Evolutionary conservation across 345 rosid species (phyloP).

Genomic region (Clarkia xantiana): DNA sequence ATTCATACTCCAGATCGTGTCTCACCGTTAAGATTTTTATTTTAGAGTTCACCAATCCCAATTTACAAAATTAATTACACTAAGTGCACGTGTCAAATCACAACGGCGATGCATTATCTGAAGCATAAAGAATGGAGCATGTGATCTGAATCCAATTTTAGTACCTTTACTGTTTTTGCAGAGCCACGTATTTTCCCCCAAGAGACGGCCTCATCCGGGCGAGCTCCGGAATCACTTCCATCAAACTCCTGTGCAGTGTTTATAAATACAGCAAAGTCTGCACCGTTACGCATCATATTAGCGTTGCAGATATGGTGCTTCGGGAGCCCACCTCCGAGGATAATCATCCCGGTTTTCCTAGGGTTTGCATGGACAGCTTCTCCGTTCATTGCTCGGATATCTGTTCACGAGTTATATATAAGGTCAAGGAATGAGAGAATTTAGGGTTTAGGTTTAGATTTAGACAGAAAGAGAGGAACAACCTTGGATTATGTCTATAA

Average conservation of each 20-base stretch:
- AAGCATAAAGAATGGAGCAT: too few species aligned
- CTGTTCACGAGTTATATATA: constrained; percentile 22
- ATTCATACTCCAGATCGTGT: too few species aligned
- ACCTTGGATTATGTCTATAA: constrained; percentile 70
- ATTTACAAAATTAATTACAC: too few species aligned
- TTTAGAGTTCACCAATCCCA: too few species aligned
- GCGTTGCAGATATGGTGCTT: constrained; percentile 98
- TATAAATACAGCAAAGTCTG: constrained; percentile 78
- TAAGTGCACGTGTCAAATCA: too few species aligned
- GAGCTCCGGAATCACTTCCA: constrained; percentile 97
- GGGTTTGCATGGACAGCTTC: constrained; percentile 77
- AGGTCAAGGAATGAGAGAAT: neutral
- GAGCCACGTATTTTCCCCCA: constrained; percentile 86
- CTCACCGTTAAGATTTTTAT: too few species aligned
- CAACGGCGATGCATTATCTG: too few species aligned
- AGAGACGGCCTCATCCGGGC: constrained; percentile 87
- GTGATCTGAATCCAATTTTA: too few species aligned
- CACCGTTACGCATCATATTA: constrained; percentile 93
- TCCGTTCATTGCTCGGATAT: constrained; percentile 65
- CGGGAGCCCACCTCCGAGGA: constrained; percentile 87
- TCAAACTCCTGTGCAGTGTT: constrained; percentile 93
- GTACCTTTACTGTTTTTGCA: constrained; percentile 79
- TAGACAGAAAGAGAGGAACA: constrained; percentile 1
- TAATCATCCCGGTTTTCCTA: constrained; percentile 73
- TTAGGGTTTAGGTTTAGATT: neutral